Evolutionary conservation across 2,329 filamentous ascomycete genomes (phyloP), one percentile per base, ranked within the genome.

Genomic region (Cryphonectria nitschkei): DNA sequence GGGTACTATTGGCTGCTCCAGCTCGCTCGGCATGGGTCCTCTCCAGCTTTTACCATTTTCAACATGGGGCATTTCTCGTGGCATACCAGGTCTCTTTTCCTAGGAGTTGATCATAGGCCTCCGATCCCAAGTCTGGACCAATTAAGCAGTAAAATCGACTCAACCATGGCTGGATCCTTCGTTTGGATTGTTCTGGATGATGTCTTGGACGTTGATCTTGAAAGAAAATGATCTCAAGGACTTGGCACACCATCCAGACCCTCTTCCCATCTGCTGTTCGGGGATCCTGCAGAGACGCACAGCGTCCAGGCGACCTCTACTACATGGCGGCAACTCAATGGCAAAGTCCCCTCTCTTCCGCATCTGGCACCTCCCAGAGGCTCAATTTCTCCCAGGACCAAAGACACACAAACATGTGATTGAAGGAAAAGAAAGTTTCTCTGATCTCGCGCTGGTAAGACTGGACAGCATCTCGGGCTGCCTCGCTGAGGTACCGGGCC

Each of bases 401-500:
- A 39, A 34, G 29, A 58, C 29, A 58, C 52, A 56, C 54, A 58
- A 16, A 7, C 16, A 39, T 61, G 58, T 61, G 58, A 58, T 29
- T 29, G 29, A 37, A 39, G 29, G 56, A 61, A 32, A 37, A 32
- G 16, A 6, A 13, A 37, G 16, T n/a, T n/a, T 61, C 58, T 39
- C 58, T 16, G 34, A 39, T 34, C 32, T 39, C 32, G 9, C 32
- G 58, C 32, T 61, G 58, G 58, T 61, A 61, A 61, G 58, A 61
- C 32, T 61, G 32, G 32, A 61, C 58, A 29, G 61, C 50, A 60
- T 67, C 14, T 68, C 58, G 61, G 61, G 69, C 58, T 22, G 54
- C 39, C 69, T 66, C 66, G 66, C 50, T 65, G 69, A 68, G 69
- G 54, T 61, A 13, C 63, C 65, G 61, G 65, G 56, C 65, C 66